phyloP scores from a whole-genome alignment of 441 rosid genomes.

The Corymbia citriodora region DNA sequence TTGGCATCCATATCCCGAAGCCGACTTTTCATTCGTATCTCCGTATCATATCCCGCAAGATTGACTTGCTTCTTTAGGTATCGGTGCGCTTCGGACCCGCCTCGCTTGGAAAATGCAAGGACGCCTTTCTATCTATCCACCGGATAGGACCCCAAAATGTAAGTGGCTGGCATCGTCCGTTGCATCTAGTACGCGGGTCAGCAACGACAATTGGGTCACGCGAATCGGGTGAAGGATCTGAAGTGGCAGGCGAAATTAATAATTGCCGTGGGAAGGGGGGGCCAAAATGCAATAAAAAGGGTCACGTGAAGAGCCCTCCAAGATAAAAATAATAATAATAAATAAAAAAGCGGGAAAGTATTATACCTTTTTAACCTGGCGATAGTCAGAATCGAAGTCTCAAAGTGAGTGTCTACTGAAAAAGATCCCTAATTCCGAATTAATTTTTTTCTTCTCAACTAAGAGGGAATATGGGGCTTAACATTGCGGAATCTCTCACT shows the following conservation, averaged over 20 bases:
- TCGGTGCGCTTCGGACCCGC: background rate
- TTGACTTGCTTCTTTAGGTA: background rate
- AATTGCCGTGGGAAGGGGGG: background rate
- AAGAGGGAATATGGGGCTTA: no score
- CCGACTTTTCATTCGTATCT: background rate
- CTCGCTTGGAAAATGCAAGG: background rate
- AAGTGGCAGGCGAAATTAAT: background rate
- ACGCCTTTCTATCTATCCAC: background rate
- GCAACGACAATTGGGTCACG: background rate
- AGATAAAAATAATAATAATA: no score
- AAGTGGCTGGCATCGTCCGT: background rate
- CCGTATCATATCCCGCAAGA: rapidly evolving
- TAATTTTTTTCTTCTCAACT: no score
- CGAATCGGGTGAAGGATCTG: background rate
- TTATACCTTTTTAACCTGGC: no score
- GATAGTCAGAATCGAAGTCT: no score
- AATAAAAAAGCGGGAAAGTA: no score
- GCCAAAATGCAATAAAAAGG: background rate
- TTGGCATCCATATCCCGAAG: background rate
- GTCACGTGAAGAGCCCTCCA: background rate
- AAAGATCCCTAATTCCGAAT: no score
- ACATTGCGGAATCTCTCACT: no score
- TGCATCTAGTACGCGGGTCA: background rate
- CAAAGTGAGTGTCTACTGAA: no score
- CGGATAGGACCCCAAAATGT: background rate